A percentile compares a stretch with the other conserved stretches of the same genome.
These are phyloP conservation scores for Collybia sp. DNA, from an alignment of 768 basidiomycete species.

Conservation along the genomic window DNA sequence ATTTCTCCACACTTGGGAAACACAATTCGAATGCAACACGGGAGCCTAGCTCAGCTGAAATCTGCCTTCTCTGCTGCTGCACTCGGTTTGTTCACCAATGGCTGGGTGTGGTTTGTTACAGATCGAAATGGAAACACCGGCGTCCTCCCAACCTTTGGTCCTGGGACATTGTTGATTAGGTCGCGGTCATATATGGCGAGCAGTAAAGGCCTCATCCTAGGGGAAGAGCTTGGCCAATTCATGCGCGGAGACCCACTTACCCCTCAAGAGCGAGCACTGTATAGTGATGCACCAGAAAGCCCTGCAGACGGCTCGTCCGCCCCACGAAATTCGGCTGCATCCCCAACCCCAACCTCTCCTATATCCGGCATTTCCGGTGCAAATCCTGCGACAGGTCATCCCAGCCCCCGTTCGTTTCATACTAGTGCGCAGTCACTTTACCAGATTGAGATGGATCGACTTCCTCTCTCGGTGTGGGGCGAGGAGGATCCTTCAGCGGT, in stretches of 20 bases:
- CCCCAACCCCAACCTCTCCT: conserved; percentile 32
- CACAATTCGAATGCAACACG: conserved; percentile 47
- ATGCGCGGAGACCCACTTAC: conserved; percentile 2
- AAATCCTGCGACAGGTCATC: conserved; percentile 18
- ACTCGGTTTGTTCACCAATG: conserved; percentile 71
- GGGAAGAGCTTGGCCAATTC: conserved; percentile 5
- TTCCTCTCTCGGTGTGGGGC: background rate
- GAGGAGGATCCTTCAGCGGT: background rate
- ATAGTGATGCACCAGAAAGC: conserved; percentile 1
- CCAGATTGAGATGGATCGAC: background rate
- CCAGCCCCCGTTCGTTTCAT: conserved; percentile 21
- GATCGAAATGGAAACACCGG: conserved; percentile 57
- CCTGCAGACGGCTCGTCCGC: conserved; percentile 10
- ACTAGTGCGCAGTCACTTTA: conserved; percentile 9
- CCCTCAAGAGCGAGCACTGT: background rate
- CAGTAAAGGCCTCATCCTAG: conserved; percentile 11
- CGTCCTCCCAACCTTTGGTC: conserved; percentile 82
- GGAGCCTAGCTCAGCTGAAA: conserved; percentile 63
- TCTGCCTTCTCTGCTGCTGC: conserved; percentile 74
- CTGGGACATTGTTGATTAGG: conserved; percentile 82
- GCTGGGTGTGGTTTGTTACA: conserved; percentile 86
- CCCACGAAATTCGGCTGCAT: conserved; percentile 13
- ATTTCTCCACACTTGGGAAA: conserved; percentile 27
- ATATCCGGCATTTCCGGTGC: conserved; percentile 33
- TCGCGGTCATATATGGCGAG: conserved; percentile 38